Percentiles rank a stretch among this genome's conserved stretches.
Evolutionary conservation across 1,139 yeast genomes (phyloP).

Genomic region (Nakaseomyces bracarensis): DNA sequence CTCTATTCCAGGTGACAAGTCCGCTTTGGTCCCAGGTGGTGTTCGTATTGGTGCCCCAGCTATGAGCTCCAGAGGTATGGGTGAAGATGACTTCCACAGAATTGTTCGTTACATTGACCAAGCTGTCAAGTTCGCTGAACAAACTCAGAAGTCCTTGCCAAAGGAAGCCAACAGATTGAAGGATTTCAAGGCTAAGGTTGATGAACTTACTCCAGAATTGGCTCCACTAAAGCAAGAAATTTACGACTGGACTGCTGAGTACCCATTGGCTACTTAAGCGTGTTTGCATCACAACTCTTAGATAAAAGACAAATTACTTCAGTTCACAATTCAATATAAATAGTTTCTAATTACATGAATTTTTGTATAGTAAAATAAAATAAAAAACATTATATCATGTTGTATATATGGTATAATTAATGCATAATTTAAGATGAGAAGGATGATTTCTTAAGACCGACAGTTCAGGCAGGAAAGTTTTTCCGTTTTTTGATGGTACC

Average conservation of each 20-base stretch:
- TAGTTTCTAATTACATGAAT: not conserved
- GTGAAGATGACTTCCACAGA: constrained; percentile 74
- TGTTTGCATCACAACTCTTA: not conserved
- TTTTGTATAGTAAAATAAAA: not conserved
- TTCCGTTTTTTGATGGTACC: too few relatives aligned
- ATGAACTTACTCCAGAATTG: constrained; percentile 61
- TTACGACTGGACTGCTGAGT: constrained; percentile 83
- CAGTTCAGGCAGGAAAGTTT: too few relatives aligned
- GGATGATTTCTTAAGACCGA: too few relatives aligned
- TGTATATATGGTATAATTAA: not conserved
- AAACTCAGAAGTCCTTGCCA: constrained; percentile 66
- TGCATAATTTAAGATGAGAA: too few relatives aligned
- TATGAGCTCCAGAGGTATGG: constrained; percentile 95
- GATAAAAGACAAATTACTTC: too few relatives aligned
- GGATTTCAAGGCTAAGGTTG: constrained; percentile 80
- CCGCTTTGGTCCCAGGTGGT: constrained; percentile 97
- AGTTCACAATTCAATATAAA: not conserved
- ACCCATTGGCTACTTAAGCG: constrained; percentile 70
- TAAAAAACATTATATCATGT: not conserved
- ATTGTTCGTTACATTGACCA: constrained; percentile 78
- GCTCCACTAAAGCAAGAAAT: constrained; percentile 67
- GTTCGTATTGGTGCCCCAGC: constrained; percentile 98
- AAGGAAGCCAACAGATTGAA: constrained; percentile 85
- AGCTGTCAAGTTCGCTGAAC: constrained; percentile 72
- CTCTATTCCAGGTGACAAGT: constrained; percentile 96